Percentiles rank a stretch among this genome's conserved stretches.
Evolutionary conservation across 345 rosid genomes (phyloP).

Genomic region (Arabis hirsuta): DNA sequence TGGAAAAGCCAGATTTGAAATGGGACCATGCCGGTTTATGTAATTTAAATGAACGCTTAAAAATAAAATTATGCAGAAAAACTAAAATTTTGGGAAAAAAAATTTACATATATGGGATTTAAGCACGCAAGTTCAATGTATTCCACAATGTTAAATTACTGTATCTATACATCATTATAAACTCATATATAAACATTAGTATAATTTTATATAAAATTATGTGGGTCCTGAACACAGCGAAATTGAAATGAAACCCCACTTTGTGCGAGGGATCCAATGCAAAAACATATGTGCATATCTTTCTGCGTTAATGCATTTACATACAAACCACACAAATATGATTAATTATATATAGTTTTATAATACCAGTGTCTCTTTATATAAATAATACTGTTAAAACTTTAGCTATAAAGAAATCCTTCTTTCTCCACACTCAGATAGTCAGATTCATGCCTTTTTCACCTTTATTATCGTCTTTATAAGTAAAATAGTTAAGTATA

Average conservation of each 20-base stretch:
- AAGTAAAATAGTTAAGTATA: conserved; percentile 16
- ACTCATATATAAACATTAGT: neutral
- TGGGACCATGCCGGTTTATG: no score
- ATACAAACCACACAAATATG: conserved; percentile 4
- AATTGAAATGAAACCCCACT: conserved; percentile 44
- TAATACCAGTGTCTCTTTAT: neutral
- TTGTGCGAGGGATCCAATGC: conserved; percentile 92
- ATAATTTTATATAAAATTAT: conserved; percentile 16
- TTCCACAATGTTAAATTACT: conserved; percentile 23
- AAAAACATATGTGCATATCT: conserved; percentile 33
- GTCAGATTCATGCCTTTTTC: conserved; percentile 38
- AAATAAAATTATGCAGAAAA: no score
- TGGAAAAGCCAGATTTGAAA: conserved; percentile 4
- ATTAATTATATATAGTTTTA: neutral
- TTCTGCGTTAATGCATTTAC: conserved; percentile 20
- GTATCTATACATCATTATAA: neutral
- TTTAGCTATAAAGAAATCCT: conserved; percentile 33
- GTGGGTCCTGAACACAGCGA: conserved; percentile 33
- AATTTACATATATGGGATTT: neutral
- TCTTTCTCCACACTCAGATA: conserved; percentile 13
- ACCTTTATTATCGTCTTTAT: conserved; percentile 25
- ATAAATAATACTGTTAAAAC: conserved; percentile 1
- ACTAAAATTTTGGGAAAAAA: no score
- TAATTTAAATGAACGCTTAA: neutral
- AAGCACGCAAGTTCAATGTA: conserved; percentile 42